Percentiles rank a stretch among this genome's conserved stretches.
These are phyloP conservation scores for Seiridium unicorne DNA, from an alignment of 2,329 filamentous ascomycete species.

Conservation along the genomic window DNA sequence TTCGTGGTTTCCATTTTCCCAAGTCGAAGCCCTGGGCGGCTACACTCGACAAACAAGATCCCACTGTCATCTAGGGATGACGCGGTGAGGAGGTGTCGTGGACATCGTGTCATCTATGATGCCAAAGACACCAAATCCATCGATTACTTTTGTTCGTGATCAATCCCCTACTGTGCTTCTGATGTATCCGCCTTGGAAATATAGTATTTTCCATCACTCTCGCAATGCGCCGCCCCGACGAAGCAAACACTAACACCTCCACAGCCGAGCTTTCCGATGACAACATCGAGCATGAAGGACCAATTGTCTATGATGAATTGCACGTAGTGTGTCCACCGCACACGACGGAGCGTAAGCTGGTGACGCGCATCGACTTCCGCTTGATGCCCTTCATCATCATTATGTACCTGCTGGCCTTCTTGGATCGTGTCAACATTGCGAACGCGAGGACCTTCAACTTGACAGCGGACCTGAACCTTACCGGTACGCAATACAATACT, in stretches of 20 bases:
- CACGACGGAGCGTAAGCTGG: constrained; percentile 63
- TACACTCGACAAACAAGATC: no score
- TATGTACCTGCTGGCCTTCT: constrained; percentile 41
- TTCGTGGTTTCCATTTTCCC: background rate
- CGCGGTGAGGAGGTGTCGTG: no score
- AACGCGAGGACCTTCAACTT: constrained; percentile 72
- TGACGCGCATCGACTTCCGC: constrained; percentile 68
- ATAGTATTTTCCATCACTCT: background rate
- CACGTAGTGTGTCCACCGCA: constrained; percentile 44
- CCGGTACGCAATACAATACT: constrained; percentile 66
- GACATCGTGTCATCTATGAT: no score
- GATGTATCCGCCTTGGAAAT: background rate
- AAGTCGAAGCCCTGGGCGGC: no score
- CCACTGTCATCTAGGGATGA: no score
- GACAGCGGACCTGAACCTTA: constrained; percentile 59
- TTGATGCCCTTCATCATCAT: constrained; percentile 72
- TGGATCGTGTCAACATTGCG: constrained; percentile 73
- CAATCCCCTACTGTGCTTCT: background rate
- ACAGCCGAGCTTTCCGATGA: constrained; percentile 19
- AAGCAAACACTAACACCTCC: background rate
- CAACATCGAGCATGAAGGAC: constrained; percentile 19
- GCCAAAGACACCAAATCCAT: no score
- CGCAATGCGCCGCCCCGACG: background rate
- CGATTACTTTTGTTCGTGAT: background rate
- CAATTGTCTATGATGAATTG: constrained; percentile 27